phyloP scores from a whole-genome alignment of 805 yeast genomes.

The Ogataea chonburiensis region DNA sequence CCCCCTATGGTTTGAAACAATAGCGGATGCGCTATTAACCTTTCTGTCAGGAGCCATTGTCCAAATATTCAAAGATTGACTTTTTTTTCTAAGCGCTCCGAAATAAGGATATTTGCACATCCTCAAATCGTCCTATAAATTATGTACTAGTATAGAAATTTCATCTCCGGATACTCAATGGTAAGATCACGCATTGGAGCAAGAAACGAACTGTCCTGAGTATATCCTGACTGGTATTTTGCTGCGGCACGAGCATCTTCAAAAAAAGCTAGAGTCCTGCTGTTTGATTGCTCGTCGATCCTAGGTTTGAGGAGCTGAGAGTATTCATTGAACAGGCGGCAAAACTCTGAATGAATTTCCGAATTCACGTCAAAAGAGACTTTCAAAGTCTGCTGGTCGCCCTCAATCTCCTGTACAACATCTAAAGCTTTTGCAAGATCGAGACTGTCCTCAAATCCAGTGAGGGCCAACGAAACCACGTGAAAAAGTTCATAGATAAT shows the following conservation, averaged over 20 bases:
- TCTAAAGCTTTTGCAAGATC: neutral
- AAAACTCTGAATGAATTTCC: neutral
- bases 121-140: neutral
- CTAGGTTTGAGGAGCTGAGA: neutral
- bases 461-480: neutral
- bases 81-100: constrained; percentile 10
- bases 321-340: neutral
- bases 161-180: neutral
- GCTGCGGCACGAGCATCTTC: too few species aligned
- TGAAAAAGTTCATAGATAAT: neutral
- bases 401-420: neutral
- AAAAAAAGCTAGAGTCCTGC: too few species aligned
- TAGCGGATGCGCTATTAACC: constrained; percentile 15
- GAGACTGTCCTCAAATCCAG: constrained; percentile 3
- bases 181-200: too few species aligned
- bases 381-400: neutral
- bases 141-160: constrained; percentile 1
- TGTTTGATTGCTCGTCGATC: neutral
- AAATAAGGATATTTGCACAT: constrained; percentile 7
- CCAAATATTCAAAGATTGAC: neutral
- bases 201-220: too few species aligned
- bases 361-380: neutral
- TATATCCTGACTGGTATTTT: too few species aligned
- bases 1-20: too few species aligned
- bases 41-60: constrained; percentile 4